Evolutionary conservation across 805 yeast genomes (phyloP).

Genomic region (Cyberlindnera japonica): DNA sequence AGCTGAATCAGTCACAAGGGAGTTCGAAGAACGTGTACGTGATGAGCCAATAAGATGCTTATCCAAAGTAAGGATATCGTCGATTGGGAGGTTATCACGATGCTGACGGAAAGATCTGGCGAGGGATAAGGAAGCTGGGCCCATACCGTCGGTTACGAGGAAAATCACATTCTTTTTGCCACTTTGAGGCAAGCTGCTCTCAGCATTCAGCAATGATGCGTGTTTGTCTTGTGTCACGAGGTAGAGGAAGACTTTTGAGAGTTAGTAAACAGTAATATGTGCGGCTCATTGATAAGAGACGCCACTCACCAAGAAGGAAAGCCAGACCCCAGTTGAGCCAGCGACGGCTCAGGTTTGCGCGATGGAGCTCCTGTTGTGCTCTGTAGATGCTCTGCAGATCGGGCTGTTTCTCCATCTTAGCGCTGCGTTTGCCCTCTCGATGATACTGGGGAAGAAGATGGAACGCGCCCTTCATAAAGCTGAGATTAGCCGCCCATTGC

Average conservation of each 20-base stretch:
- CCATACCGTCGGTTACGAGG: constrained; percentile 95
- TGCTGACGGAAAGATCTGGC: constrained; percentile 73
- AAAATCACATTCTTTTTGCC: constrained; percentile 80
- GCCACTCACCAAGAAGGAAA: background rate
- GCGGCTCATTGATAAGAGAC: background rate
- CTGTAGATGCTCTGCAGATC: background rate
- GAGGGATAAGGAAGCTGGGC: constrained; percentile 80
- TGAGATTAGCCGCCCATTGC: background rate
- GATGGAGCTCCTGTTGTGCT: background rate
- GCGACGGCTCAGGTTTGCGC: background rate
- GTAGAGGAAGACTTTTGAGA: background rate
- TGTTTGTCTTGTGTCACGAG: constrained; percentile 1
- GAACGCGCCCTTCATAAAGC: background rate
- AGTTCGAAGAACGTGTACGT: constrained; percentile 73
- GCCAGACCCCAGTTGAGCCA: constrained; percentile 8
- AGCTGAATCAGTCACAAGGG: constrained; percentile 89
- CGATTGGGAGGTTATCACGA: constrained; percentile 48
- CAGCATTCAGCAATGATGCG: background rate
- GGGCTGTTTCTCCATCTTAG: background rate
- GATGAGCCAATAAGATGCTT: constrained; percentile 74
- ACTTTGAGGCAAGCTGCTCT: too few relatives aligned
- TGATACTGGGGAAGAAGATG: background rate
- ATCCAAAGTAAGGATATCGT: constrained; percentile 61
- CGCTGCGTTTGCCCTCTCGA: too few relatives aligned
- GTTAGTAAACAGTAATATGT: background rate